Evolutionary conservation across 2,329 filamentous ascomycete species (phyloP).

Genomic region (Neospermospora avenae): DNA sequence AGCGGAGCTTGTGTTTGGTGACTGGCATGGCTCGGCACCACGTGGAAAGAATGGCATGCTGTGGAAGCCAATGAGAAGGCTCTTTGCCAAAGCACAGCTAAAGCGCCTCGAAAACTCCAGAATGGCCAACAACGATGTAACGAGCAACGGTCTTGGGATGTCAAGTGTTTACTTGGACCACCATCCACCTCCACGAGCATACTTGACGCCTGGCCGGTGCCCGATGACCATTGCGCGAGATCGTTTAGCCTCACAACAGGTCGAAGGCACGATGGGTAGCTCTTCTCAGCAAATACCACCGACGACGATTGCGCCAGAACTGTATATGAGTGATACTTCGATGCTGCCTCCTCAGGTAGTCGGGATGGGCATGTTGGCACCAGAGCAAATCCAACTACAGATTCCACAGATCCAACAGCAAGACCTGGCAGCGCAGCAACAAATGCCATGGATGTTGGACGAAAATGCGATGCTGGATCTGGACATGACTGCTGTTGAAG

Average conservation of each 20-base stretch:
- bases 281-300: conserved; percentile 1
- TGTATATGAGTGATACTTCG: not conserved
- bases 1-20: conserved; percentile 34
- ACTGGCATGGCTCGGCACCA: conserved; percentile 25
- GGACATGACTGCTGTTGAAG: conserved; percentile 31
- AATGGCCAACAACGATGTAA: not conserved
- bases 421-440: not conserved
- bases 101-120: conserved; percentile 49
- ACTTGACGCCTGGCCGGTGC: not conserved
- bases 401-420: conserved; percentile 22
- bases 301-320: not conserved
- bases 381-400: conserved; percentile 24
- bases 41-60: conserved; percentile 51
- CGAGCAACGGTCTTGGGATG: conserved; percentile 13
- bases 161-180: conserved; percentile 11
- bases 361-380: conserved; percentile 26
- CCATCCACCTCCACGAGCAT: conserved; percentile 5
- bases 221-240: conserved; percentile 15
- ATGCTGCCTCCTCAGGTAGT: conserved; percentile 24
- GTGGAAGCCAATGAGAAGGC: conserved; percentile 59
- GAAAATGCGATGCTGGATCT: conserved; percentile 27
- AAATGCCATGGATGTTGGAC: conserved; percentile 6
- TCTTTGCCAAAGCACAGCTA: conserved; percentile 56
- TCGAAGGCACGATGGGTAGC: not conserved
- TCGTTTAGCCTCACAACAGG: conserved; percentile 5